Base-by-base conservation (phyloP, 1,284 basidiomycete species). In the Sphagnurus paluster region DNA sequence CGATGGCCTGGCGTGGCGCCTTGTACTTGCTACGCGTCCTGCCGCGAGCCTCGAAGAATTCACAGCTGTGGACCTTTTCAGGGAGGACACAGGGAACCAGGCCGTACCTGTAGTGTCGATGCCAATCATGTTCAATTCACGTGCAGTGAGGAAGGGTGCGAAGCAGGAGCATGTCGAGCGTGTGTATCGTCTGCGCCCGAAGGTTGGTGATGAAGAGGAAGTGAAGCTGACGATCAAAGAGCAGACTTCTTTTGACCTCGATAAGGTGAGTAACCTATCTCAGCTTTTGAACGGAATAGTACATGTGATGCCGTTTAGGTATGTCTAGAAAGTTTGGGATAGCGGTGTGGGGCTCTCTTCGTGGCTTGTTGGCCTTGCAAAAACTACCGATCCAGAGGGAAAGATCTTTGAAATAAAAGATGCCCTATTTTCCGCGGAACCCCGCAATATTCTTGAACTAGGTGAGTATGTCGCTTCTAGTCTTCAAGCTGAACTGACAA, bases 311-410 rank as follows among this genome's bases (percentile, higher is more conserved):
- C 51, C 55, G 48, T 61, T 53, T 60, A 63, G 56, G 50, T 39
- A 44, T 41, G 44, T 52, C 25, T 68, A 93, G 91, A 94, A 93
- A 90, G 79, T 93, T 42, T 93, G 91, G 92, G 92, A 94, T 63
- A 93, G 90, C 45, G 91, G 90, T 1, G 75, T 93, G 38, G 90
- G 87, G 1, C 68, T 93, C 17, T 82, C 84, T 45, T 79, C 87
- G 0, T 93, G 89, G 88, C 69, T 93, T 13, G 66, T 74, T 11
- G 64, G 64, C 21, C 44, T 57, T 21, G 46, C 48, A 20, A 39
- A 41, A 24, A 38, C 32, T 5, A 26, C 21, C 17, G 24, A 39
- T 13, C 32, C 29, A 16, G 43, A 41, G 2, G 44, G 24, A 3
- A 28, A 14, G 29, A 10, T 50, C 5, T 30, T 26, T 4, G 41